Conservation (phyloP, 2,329 filamentous ascomycete genomes). For the Coniochaeta prunicola region DNA sequence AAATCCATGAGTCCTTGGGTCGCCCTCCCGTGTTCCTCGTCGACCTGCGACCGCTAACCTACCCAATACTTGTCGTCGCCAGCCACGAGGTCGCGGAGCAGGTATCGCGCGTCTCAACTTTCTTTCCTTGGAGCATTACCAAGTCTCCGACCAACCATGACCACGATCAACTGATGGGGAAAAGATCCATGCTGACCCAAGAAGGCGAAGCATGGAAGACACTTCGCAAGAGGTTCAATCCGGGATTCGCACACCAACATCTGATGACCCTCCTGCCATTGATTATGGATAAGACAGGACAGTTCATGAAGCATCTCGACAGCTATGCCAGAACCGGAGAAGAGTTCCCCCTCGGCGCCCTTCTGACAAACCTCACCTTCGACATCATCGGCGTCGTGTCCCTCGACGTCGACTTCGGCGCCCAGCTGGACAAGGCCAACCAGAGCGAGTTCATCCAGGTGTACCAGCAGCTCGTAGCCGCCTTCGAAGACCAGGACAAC, state of each 20-base stretch:
- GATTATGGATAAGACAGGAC: slow-evolving; percentile 25
- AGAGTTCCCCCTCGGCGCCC: slow-evolving; percentile 19
- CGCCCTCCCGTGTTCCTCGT: slow-evolving; percentile 25
- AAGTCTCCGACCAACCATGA: slow-evolving; percentile 22
- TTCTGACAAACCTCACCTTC: slow-evolving; percentile 28
- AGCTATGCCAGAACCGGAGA: slow-evolving; percentile 16
- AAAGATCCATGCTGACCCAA: slow-evolving; percentile 13
- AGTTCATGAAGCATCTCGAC: slow-evolving; percentile 23
- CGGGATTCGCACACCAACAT: slow-evolving; percentile 29
- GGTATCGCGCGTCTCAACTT: slow-evolving; percentile 21
- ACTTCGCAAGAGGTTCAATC: slow-evolving; percentile 26
- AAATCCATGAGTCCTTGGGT: slow-evolving; percentile 21
- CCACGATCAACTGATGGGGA: slow-evolving; percentile 17
- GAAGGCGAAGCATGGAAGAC: slow-evolving; percentile 22
- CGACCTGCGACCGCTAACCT: slow-evolving; percentile 25
- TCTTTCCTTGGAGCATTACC: slow-evolving; percentile 21
- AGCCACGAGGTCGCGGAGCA: slow-evolving; percentile 29
- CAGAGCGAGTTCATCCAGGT: slow-evolving; percentile 21
- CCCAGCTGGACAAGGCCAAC: slow-evolving; percentile 18
- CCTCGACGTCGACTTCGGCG: slow-evolving; percentile 25
- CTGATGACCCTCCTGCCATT: slow-evolving; percentile 26
- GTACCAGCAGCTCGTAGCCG: slow-evolving; percentile 18
- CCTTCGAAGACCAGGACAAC: background rate
- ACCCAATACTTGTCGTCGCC: slow-evolving; percentile 22
- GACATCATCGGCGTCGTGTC: slow-evolving; percentile 20